These are phyloP conservation scores for Echium plantagineum DNA, from an alignment of 257 asterid genomes.

Conservation along the genomic window DNA sequence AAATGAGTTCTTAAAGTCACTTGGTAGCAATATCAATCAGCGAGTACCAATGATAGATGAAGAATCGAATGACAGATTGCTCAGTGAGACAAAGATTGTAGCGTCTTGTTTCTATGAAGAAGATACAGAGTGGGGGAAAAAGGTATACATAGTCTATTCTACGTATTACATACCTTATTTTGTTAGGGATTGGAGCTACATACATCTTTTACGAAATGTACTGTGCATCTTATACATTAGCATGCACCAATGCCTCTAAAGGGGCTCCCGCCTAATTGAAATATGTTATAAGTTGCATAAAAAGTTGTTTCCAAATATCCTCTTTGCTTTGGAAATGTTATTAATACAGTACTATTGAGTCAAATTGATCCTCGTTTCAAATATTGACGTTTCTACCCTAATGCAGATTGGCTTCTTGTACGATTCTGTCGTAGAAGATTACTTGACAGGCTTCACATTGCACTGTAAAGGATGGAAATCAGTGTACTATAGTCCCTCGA, in stretches of 20 bases:
- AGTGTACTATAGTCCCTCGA: conserved; percentile 23
- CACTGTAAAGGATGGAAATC: conserved; percentile 55
- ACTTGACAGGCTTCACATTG: conserved; percentile 30
- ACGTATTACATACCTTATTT: no score
- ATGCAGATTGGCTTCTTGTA: conserved; percentile 50
- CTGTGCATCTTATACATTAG: no score
- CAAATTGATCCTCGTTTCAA: no score
- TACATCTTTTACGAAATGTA: no score
- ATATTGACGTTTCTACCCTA: background rate
- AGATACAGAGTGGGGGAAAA: conserved; percentile 38
- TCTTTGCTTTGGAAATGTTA: no score
- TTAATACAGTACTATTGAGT: no score
- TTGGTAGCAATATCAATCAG: conserved; percentile 15
- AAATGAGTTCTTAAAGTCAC: conserved; percentile 32
- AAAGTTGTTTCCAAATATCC: no score
- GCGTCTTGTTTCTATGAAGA: conserved; percentile 36
- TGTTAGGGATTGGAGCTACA: no score
- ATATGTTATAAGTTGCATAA: no score
- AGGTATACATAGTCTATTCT: conserved; percentile 15
- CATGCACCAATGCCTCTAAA: no score
- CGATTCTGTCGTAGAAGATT: conserved; percentile 38
- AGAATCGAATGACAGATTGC: background rate
- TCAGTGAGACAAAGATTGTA: conserved; percentile 1
- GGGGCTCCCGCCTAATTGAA: no score
- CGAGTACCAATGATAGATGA: background rate